These are phyloP conservation scores for Fagopyrum tataricum DNA, from an alignment of 148 eudicot genomes.

Conservation along the genomic window DNA sequence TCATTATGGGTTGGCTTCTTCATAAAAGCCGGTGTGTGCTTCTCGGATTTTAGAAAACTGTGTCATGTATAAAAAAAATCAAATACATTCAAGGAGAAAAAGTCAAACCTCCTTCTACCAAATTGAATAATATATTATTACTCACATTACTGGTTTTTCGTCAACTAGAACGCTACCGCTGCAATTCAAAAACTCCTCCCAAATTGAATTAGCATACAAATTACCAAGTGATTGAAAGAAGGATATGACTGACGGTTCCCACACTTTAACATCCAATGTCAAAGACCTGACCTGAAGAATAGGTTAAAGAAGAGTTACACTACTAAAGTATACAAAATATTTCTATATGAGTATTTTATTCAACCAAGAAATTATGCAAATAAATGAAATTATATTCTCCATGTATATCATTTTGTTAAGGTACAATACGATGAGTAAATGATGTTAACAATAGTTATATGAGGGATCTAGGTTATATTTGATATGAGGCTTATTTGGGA, in stretches of 20 bases:
- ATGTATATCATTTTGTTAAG: not conserved
- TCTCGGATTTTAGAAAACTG: conserved; percentile 63
- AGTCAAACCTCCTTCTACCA: not conserved
- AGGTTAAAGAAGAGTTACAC: not conserved
- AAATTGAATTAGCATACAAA: conserved; percentile 72
- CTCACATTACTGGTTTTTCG: conserved; percentile 74
- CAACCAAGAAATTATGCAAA: not conserved
- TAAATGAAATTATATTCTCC: not conserved
- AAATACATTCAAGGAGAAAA: not conserved
- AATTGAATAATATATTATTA: conserved; percentile 2
- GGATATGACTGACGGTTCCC: conserved; percentile 89
- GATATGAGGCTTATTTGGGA: not conserved
- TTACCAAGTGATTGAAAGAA: conserved; percentile 86
- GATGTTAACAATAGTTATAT: not conserved
- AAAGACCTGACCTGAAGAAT: conserved; percentile 76
- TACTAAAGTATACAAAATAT: not conserved
- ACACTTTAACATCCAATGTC: conserved; percentile 86
- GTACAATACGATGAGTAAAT: not conserved
- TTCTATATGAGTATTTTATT: not conserved
- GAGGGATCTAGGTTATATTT: not conserved
- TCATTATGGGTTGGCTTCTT: conserved; percentile 57
- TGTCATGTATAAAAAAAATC: conserved; percentile 16
- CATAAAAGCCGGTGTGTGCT: conserved; percentile 61
- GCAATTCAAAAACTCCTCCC: conserved; percentile 81
- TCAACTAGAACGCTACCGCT: conserved; percentile 46